Percentiles rank a stretch among this genome's conserved stretches.
Conservation (phyloP, 2,329 filamentous ascomycete species). For the Talaromyces sp. region DNA sequence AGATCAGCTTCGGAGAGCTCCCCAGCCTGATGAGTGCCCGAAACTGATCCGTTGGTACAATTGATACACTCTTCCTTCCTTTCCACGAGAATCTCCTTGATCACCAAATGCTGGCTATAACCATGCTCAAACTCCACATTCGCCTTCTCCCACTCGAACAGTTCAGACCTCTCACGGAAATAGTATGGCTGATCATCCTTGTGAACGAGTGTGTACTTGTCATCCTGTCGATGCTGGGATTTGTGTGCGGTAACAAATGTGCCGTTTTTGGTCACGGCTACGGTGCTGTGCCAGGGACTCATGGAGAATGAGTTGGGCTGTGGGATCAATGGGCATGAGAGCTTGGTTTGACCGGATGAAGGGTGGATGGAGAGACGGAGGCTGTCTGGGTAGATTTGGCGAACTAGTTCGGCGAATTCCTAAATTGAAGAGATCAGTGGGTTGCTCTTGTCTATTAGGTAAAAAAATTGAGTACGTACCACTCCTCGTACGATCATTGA, state of each 20-base stretch:
- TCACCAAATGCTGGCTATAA: conserved; percentile 38
- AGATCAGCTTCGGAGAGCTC: conserved; percentile 7
- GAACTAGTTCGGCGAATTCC: conserved; percentile 32
- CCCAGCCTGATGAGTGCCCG: neutral
- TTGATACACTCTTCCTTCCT: neutral
- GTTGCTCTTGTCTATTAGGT: too few species aligned
- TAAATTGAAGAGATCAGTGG: conserved; percentile 31
- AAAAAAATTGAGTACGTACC: too few species aligned
- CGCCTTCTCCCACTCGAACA: conserved; percentile 44
- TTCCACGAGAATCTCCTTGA: neutral
- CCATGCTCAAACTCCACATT: conserved; percentile 47
- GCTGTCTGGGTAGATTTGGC: conserved; percentile 29
- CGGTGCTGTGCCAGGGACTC: conserved; percentile 38
- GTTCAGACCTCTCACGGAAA: conserved; percentile 51
- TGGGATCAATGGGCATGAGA: conserved; percentile 30
- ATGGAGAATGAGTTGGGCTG: conserved; percentile 25
- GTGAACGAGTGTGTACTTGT: conserved; percentile 48
- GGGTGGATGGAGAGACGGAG: conserved; percentile 34
- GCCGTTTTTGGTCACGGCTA: conserved; percentile 33
- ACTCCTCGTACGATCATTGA: conserved; percentile 13
- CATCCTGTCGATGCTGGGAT: conserved; percentile 26
- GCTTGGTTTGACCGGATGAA: conserved; percentile 29
- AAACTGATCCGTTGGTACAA: neutral
- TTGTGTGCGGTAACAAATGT: conserved; percentile 29
- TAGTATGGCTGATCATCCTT: conserved; percentile 49